Evolutionary conservation across 1,284 basidiomycete species (phyloP).

Genomic region (Grifola frondosa): DNA sequence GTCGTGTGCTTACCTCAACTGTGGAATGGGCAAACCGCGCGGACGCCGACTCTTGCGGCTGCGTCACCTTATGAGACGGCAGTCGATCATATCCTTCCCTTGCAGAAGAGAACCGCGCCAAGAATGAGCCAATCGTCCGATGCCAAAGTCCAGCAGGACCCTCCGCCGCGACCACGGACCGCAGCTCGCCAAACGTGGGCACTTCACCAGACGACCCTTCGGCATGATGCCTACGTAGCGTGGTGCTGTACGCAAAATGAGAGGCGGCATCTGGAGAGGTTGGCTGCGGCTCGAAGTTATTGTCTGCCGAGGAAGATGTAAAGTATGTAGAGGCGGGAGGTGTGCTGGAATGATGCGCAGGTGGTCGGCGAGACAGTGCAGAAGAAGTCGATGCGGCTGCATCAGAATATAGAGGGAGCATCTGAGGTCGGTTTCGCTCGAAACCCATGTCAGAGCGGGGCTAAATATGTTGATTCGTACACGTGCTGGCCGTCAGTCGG

Average conservation of each 20-base stretch:
- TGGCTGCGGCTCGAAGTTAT: constrained; percentile 50
- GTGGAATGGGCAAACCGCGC: constrained; percentile 32
- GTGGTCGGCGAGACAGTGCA: constrained; percentile 4
- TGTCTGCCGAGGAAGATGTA: constrained; percentile 49
- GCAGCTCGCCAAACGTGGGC: constrained; percentile 25
- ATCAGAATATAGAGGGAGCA: background rate
- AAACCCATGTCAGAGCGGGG: background rate
- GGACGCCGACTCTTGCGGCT: constrained; percentile 35
- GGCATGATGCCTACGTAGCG: constrained; percentile 63
- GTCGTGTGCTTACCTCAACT: constrained; percentile 43
- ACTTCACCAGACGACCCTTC: constrained; percentile 38
- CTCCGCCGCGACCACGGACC: constrained; percentile 28
- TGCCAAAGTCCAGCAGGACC: constrained; percentile 36
- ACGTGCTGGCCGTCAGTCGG: too few relatives aligned
- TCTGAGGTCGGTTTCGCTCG: constrained; percentile 4
- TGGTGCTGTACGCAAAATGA: constrained; percentile 84
- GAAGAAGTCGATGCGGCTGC: constrained; percentile 5
- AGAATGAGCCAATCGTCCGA: constrained; percentile 41
- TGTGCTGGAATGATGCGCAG: constrained; percentile 31
- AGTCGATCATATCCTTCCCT: constrained; percentile 26
- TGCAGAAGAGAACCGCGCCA: constrained; percentile 17
- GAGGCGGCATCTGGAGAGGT: constrained; percentile 55
- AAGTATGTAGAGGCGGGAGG: constrained; percentile 82
- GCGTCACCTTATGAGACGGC: constrained; percentile 32
- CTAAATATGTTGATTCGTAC: too few relatives aligned